These are phyloP conservation scores for Barnettozyma siamensis DNA, from an alignment of 805 yeast species.

Conservation along the genomic window DNA sequence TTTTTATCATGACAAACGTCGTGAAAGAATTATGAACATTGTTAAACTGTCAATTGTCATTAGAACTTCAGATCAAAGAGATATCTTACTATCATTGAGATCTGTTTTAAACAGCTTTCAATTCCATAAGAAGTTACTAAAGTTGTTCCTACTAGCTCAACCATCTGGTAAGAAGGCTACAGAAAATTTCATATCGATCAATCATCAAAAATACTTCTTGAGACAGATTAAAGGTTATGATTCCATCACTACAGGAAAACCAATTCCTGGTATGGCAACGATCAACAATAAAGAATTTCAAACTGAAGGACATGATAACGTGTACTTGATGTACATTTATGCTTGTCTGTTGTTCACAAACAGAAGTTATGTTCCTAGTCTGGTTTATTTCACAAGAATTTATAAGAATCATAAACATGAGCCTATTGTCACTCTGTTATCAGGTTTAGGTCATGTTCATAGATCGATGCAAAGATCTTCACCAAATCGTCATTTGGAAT, in stretches of 20 bases:
- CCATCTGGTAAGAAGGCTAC: conserved; percentile 54
- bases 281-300: conserved; percentile 48
- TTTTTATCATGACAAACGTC: conserved; percentile 58
- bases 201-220: conserved; percentile 84
- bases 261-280: conserved; percentile 75
- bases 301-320: conserved; percentile 42
- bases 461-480: conserved; percentile 90
- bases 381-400: conserved; percentile 70
- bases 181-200: conserved; percentile 63
- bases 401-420: conserved; percentile 64
- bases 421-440: conserved; percentile 68
- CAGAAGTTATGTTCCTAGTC: conserved; percentile 74
- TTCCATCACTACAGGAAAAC: conserved; percentile 46
- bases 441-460: conserved; percentile 80
- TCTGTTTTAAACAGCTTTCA: conserved; percentile 61
- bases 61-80: conserved; percentile 43
- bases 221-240: conserved; percentile 90
- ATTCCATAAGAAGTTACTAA: conserved; percentile 64
- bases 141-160: conserved; percentile 62
- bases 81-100: conserved; percentile 55
- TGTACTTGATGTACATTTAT: conserved; percentile 72
- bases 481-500: conserved; percentile 77
- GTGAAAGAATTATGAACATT: conserved; percentile 54
- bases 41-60: conserved; percentile 60
- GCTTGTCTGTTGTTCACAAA: conserved; percentile 77